A percentile compares a stretch with the other conserved stretches of the same genome.
Evolutionary conservation across 2,329 filamentous ascomycete genomes (phyloP).

Genomic region (Pestalotiopsis sp.): DNA sequence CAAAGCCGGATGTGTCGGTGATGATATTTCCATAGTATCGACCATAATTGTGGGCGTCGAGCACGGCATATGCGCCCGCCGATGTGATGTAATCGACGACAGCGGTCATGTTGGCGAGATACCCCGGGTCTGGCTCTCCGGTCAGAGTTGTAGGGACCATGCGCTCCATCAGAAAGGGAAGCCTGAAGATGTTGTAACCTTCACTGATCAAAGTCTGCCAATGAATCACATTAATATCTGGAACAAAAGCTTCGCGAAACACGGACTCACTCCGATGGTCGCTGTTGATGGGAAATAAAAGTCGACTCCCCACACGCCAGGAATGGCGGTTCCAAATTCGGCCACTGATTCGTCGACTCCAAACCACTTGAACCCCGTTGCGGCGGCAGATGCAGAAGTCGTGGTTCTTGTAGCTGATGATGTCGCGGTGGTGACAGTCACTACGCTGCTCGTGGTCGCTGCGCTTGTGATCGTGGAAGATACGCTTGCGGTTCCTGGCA

Average conservation of each 20-base stretch:
- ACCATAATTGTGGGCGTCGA: constrained; percentile 10
- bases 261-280: neutral
- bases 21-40: constrained; percentile 42
- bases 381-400: constrained; percentile 18
- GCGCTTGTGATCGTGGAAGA: constrained; percentile 18
- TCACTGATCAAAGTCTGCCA: constrained; percentile 48
- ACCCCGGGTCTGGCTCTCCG: constrained; percentile 33
- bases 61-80: constrained; percentile 13
- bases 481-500: neutral
- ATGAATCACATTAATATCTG: neutral
- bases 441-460: constrained; percentile 19
- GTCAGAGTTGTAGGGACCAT: constrained; percentile 28
- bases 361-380: neutral
- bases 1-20: constrained; percentile 53
- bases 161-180: constrained; percentile 26
- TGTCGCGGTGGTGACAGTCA: constrained; percentile 14
- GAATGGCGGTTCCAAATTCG: constrained; percentile 3
- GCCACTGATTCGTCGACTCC: constrained; percentile 9
- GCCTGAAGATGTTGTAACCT: constrained; percentile 61
- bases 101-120: constrained; percentile 27
- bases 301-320: neutral
- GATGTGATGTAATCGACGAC: constrained; percentile 28
- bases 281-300: neutral
- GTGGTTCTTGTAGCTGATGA: constrained; percentile 18
- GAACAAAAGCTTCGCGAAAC: neutral